phyloP scores from a whole-genome alignment of 257 asterid genomes.

The Linaria vulgaris region DNA sequence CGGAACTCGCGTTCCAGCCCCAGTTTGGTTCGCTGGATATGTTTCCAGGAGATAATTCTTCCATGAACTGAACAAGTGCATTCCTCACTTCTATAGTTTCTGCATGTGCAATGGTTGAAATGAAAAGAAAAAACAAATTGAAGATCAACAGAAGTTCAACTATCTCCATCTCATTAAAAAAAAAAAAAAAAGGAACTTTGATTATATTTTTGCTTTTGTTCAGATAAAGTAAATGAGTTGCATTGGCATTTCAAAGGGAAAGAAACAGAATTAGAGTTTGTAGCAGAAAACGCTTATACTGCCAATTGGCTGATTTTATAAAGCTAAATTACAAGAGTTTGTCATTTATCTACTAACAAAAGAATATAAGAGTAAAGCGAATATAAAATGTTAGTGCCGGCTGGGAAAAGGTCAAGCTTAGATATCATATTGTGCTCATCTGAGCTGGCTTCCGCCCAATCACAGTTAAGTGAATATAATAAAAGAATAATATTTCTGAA shows the following conservation, averaged over 20 bases:
- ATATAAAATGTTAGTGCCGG: conserved; percentile 15
- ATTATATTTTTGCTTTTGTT: neutral
- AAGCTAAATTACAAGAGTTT: neutral
- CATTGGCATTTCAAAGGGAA: conserved; percentile 9
- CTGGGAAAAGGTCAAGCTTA: conserved; percentile 21
- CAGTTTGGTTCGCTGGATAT: conserved; percentile 30
- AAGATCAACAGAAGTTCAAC: conserved; percentile 1
- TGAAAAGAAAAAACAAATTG: conserved; percentile 19
- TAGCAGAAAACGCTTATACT: neutral
- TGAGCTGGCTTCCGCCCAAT: conserved; percentile 4
- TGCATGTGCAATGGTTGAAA: conserved; percentile 30
- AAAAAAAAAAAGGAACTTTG: neutral
- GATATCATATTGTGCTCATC: neutral
- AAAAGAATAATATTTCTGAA: neutral
- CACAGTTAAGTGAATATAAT: neutral
- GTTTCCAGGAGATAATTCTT: conserved; percentile 37
- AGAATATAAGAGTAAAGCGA: conserved; percentile 3
- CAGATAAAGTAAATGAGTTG: neutral
- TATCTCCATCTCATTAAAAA: conserved; percentile 13
- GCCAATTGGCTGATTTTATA: conserved; percentile 16
- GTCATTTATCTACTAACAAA: neutral
- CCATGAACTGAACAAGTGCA: conserved; percentile 57
- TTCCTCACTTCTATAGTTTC: conserved; percentile 47
- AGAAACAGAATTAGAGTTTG: neutral
- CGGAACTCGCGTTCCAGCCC: conserved; percentile 72